Evolutionary conservation across 768 basidiomycete genomes (phyloP).

Genomic region (Gloeophyllum trabeum): DNA sequence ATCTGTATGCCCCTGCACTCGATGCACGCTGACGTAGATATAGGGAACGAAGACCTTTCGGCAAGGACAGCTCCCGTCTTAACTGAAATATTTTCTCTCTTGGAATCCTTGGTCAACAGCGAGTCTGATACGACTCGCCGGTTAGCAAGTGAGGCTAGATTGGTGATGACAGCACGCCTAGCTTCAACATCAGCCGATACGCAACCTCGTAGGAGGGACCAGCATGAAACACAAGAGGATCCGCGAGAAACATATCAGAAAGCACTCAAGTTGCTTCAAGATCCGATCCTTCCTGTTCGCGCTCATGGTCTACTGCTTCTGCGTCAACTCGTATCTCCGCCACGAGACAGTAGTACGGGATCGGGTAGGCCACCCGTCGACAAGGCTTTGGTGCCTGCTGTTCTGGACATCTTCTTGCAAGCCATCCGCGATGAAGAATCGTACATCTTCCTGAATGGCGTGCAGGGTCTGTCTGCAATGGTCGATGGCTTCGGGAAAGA

Average conservation of each 20-base stretch:
- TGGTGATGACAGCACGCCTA: conserved; percentile 75
- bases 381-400: conserved; percentile 64
- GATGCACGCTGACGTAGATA: background rate
- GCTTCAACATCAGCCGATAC: conserved; percentile 39
- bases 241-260: conserved; percentile 71
- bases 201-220: conserved; percentile 21
- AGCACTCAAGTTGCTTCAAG: conserved; percentile 79
- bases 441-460: conserved; percentile 89
- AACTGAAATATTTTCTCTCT: conserved; percentile 55
- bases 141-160: conserved; percentile 66
- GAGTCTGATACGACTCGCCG: conserved; percentile 36
- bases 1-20: background rate
- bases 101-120: conserved; percentile 45
- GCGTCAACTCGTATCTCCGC: conserved; percentile 56
- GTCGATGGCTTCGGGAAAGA: conserved; percentile 70
- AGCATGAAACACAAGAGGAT: too few species aligned
- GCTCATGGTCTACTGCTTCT: conserved; percentile 85
- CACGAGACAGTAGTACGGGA: conserved; percentile 11
- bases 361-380: conserved; percentile 8
- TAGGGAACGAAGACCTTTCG: conserved; percentile 48
- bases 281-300: conserved; percentile 86
- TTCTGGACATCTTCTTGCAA: conserved; percentile 80
- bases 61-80: conserved; percentile 51
- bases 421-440: conserved; percentile 86
- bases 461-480: conserved; percentile 83